These are phyloP conservation scores for Saccharum officinarum DNA, from an alignment of 176 grass and related monocot genomes.

Conservation along the genomic window DNA sequence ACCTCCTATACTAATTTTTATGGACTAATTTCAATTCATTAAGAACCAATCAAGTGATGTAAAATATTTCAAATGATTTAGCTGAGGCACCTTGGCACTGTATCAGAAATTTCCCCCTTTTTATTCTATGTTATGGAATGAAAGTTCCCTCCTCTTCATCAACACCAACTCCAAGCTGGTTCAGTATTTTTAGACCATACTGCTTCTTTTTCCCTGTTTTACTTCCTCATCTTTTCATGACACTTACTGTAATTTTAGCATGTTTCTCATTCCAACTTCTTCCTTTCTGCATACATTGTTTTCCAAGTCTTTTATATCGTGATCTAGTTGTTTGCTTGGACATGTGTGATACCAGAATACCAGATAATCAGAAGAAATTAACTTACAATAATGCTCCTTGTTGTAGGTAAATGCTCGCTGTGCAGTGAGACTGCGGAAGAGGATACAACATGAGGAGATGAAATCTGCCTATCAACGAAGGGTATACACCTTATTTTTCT, in stretches of 20 bases:
- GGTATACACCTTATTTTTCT: constrained; percentile 50
- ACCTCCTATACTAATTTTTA: not conserved
- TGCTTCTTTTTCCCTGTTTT: not conserved
- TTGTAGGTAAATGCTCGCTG: constrained; percentile 70
- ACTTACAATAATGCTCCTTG: constrained; percentile 4
- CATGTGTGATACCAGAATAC: constrained; percentile 21
- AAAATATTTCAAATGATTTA: not conserved
- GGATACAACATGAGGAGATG: constrained; percentile 73
- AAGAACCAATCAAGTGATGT: not conserved
- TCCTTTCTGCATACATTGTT: not conserved
- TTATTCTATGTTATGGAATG: not conserved
- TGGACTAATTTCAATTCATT: not conserved
- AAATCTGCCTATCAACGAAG: constrained; percentile 78
- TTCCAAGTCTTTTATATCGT: not conserved
- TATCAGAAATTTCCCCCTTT: not conserved
- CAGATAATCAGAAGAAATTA: not conserved
- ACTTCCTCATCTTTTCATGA: not conserved
- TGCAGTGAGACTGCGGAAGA: constrained; percentile 62
- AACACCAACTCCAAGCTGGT: not conserved
- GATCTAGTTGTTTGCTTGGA: constrained; percentile 2
- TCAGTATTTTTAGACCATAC: not conserved
- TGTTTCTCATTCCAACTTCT: not conserved
- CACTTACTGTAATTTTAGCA: not conserved
- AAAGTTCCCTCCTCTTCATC: not conserved
- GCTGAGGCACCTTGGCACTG: not conserved